Conservation (phyloP, 2,329 filamentous ascomycete genomes). For the Phyllosticta citribraziliensis region DNA sequence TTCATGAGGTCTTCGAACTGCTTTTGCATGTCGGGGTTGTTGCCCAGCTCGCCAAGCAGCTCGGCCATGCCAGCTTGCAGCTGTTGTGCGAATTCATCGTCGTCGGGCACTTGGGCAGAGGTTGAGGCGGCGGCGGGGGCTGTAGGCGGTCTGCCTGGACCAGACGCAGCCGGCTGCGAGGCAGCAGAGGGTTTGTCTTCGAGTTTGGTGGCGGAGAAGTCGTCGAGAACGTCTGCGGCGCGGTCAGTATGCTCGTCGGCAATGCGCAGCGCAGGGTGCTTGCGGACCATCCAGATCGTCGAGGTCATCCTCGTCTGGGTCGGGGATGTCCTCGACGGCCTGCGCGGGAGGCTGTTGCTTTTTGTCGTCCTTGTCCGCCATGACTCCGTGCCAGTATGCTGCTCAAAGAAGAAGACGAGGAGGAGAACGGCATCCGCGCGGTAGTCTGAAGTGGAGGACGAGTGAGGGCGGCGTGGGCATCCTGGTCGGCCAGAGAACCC, state of each 20-base stretch:
- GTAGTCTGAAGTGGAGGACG: background rate
- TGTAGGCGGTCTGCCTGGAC: slow-evolving; percentile 26
- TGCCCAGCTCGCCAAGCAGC: slow-evolving; percentile 61
- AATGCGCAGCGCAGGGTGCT: background rate
- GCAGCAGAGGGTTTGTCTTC: slow-evolving; percentile 28
- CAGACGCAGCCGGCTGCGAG: slow-evolving; percentile 29
- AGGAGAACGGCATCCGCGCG: background rate
- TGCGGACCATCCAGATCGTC: slow-evolving; percentile 77
- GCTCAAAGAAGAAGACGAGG: background rate
- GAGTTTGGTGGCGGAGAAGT: slow-evolving; percentile 64
- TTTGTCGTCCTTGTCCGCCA: slow-evolving; percentile 1
- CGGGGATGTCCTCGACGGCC: slow-evolving; percentile 39
- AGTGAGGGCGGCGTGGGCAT: background rate
- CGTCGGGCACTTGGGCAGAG: slow-evolving; percentile 33
- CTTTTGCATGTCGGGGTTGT: slow-evolving; percentile 56
- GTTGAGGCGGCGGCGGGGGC: slow-evolving; percentile 22
- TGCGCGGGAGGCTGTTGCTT: background rate
- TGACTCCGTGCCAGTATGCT: background rate
- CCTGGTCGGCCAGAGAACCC: background rate
- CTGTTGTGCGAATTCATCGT: slow-evolving; percentile 73
- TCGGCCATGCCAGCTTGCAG: slow-evolving; percentile 86
- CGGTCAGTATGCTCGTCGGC: background rate
- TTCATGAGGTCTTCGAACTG: slow-evolving; percentile 73
- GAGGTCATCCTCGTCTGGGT: slow-evolving; percentile 85
- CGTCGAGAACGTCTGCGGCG: slow-evolving; percentile 71